These are phyloP conservation scores for Chrysoporthe austroafricana DNA, from an alignment of 2,329 filamentous ascomycete species.

Conservation along the genomic window DNA sequence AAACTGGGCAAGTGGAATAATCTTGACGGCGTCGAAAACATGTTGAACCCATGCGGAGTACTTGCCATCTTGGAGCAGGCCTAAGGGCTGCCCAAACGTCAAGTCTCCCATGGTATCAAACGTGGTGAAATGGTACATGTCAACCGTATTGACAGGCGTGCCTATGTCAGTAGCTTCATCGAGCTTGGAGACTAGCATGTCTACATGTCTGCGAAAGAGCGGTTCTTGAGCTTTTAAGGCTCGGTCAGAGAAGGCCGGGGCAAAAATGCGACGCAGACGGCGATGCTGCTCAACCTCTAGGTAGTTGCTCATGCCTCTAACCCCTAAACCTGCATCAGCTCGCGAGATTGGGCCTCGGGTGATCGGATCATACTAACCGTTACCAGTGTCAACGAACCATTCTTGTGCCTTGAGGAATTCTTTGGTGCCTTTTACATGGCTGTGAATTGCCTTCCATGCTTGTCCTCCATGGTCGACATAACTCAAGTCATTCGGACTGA, in stretches of 20 bases:
- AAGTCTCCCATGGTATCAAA: slow-evolving; percentile 34
- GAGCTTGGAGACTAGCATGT: neutral
- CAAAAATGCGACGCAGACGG: slow-evolving; percentile 1
- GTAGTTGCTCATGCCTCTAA: slow-evolving; percentile 1
- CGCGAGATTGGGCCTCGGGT: neutral
- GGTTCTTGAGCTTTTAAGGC: slow-evolving; percentile 7
- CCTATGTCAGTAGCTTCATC: neutral
- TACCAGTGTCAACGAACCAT: neutral
- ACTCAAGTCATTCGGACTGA: slow-evolving; percentile 1
- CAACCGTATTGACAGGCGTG: slow-evolving; percentile 12
- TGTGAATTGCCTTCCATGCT: neutral
- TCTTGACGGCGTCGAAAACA: slow-evolving; percentile 4
- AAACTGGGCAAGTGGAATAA: neutral
- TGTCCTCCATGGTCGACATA: neutral
- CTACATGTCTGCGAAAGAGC: slow-evolving; percentile 2
- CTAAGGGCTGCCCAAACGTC: slow-evolving; percentile 31
- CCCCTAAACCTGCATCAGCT: neutral
- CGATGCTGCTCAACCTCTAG: slow-evolving; percentile 2
- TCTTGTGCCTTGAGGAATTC: slow-evolving; percentile 2
- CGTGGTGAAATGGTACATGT: slow-evolving; percentile 28
- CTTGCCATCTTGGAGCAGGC: slow-evolving; percentile 27
- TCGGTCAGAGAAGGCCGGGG: slow-evolving; percentile 9
- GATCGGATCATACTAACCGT: neutral
- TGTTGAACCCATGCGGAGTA: slow-evolving; percentile 29
- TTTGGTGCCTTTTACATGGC: neutral